Percentiles rank a stretch among this genome's conserved stretches.
Conservation (phyloP, 2,329 filamentous ascomycete species). For the Cladobotryum protrusum region DNA sequence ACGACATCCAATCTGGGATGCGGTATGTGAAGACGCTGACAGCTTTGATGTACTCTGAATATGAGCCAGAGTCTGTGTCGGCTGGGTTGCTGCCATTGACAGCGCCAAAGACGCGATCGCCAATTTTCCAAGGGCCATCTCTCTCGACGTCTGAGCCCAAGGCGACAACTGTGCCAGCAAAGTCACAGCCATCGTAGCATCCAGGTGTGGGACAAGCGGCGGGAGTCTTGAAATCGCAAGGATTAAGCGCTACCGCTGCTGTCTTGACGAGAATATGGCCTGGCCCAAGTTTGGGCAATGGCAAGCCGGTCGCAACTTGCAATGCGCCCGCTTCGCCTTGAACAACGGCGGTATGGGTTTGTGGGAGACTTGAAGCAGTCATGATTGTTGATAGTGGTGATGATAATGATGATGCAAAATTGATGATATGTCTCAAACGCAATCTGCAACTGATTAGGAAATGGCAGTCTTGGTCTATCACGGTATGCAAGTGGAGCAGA, state of each 20-base stretch:
- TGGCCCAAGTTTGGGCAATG: not conserved
- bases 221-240: not conserved
- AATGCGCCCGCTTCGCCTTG: not conserved
- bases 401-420: no score
- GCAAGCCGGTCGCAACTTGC: not conserved
- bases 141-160: not conserved
- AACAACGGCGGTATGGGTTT: not conserved
- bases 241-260: not conserved
- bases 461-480: no score
- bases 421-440: no score
- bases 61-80: conserved; percentile 16
- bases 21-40: conserved; percentile 10
- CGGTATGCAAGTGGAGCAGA: no score
- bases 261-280: conserved; percentile 1
- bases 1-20: conserved; percentile 21
- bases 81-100: conserved; percentile 13
- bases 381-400: not conserved
- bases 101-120: conserved; percentile 23
- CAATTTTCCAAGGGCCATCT: conserved; percentile 11
- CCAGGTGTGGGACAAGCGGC: not conserved
- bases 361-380: not conserved
- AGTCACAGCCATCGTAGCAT: not conserved
- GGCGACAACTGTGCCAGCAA: not conserved
- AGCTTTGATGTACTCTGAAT: conserved; percentile 15
- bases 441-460: no score